Conservation (phyloP, 73 alveolate species). For the Chromera velia region DNA sequence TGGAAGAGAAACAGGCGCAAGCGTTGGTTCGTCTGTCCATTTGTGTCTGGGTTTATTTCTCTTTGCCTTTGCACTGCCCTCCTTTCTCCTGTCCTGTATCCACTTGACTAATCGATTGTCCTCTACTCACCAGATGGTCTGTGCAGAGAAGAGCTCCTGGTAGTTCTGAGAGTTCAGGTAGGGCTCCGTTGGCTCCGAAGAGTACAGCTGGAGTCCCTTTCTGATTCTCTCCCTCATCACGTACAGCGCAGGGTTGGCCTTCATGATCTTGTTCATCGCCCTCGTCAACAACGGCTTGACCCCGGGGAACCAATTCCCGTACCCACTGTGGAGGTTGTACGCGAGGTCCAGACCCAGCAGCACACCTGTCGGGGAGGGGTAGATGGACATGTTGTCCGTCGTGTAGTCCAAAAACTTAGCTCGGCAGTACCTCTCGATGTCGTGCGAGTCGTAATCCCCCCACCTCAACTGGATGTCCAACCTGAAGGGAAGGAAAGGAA, state of each 20-base stretch:
- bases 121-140: slow-evolving; percentile 97
- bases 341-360: slow-evolving; percentile 95
- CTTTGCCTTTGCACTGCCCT: not conserved
- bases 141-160: slow-evolving; percentile 94
- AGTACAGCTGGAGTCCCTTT: slow-evolving; percentile 95
- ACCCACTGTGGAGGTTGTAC: slow-evolving; percentile 96
- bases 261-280: slow-evolving; percentile 98
- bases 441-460: slow-evolving; percentile 99
- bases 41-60: not conserved
- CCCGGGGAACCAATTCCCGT: slow-evolving; percentile 97
- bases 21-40: not conserved
- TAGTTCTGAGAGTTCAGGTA: slow-evolving; percentile 92
- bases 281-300: slow-evolving; percentile 82
- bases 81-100: not conserved
- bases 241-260: slow-evolving; percentile 98
- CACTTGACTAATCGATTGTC: too few relatives aligned
- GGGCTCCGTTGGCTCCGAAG: slow-evolving; percentile 99
- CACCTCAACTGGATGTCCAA: slow-evolving; percentile 97
- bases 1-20: slow-evolving; percentile 4
- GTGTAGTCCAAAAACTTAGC: slow-evolving; percentile 98
- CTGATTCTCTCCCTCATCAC: slow-evolving; percentile 99
- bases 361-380: slow-evolving; percentile 98
- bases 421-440: slow-evolving; percentile 96
- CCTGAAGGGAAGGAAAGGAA: too few relatives aligned
- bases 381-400: slow-evolving; percentile 93